Evolutionary conservation across 345 rosid genomes (phyloP).

Genomic region (Durio zibethinus): DNA sequence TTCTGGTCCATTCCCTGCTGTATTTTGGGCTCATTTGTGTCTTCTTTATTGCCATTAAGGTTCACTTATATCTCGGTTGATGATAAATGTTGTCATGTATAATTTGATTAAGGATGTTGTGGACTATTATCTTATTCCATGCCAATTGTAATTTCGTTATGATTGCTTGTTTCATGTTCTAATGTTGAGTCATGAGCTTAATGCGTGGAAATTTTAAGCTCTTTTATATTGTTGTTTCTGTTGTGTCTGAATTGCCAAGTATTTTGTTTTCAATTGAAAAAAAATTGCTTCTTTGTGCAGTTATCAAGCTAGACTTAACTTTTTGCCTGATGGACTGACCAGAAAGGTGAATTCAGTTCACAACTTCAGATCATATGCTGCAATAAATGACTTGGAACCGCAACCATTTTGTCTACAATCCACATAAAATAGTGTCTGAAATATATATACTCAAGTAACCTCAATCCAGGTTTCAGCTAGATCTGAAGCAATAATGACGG

Average conservation of each 20-base stretch:
- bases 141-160: not conserved
- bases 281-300: not conserved
- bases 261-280: not conserved
- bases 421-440: not conserved
- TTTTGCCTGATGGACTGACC: not conserved
- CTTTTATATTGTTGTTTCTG: not conserved
- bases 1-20: slow-evolving; percentile 47
- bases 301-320: not conserved
- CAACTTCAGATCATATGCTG: not conserved
- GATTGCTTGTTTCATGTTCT: not conserved
- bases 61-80: slow-evolving; percentile 47
- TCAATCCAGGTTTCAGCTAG: not conserved
- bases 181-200: not conserved
- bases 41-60: slow-evolving; percentile 43
- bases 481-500: not conserved
- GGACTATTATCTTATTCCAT: not conserved
- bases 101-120: not conserved
- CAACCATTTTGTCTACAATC: not conserved
- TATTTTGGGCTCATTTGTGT: slow-evolving; percentile 53
- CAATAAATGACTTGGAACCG: not conserved
- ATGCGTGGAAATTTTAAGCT: not conserved
- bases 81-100: not conserved
- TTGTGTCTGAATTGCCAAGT: not conserved
- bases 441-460: not conserved
- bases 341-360: not conserved